Conservation (phyloP, 139 green algal species). For the Edaphochlamys debaryana region DNA sequence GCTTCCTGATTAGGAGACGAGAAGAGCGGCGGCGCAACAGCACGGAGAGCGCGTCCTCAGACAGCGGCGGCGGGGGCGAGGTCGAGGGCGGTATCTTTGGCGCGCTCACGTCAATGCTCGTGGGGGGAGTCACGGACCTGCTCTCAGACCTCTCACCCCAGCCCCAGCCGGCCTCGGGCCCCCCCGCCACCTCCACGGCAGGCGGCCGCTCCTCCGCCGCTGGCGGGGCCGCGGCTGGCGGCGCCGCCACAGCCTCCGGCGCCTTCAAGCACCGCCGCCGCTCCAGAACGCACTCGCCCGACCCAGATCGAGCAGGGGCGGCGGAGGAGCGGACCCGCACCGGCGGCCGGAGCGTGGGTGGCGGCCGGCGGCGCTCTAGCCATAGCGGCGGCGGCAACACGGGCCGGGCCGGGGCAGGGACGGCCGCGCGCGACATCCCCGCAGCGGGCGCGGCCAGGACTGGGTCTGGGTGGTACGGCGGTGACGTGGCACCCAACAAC, state of each 20-base stretch:
- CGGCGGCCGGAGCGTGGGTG: too few relatives aligned
- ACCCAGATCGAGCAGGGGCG: background rate
- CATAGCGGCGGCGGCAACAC: background rate
- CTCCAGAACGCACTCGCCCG: background rate
- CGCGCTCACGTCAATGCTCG: conserved; percentile 14
- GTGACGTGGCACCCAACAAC: conserved; percentile 18
- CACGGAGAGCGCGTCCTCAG: too few relatives aligned
- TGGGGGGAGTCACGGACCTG: conserved; percentile 9
- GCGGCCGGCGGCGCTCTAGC: too few relatives aligned
- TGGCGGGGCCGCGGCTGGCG: too few relatives aligned
- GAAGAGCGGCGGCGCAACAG: too few relatives aligned
- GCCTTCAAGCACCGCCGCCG: background rate
- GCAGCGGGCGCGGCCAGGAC: background rate
- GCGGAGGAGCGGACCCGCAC: background rate
- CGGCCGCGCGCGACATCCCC: background rate
- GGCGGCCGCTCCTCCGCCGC: too few relatives aligned
- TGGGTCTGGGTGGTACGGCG: background rate
- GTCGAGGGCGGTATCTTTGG: background rate
- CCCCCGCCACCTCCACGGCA: background rate
- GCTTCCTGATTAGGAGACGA: too few relatives aligned
- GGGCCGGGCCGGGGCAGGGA: background rate
- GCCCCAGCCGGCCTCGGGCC: background rate
- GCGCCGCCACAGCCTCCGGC: too few relatives aligned
- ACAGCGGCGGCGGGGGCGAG: background rate
- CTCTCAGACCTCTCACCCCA: conserved; percentile 17